Percentiles rank a stretch among this genome's conserved stretches.
phyloP scores from a whole-genome alignment of 2,329 filamentous ascomycete species.

The Talaromyces atroroseus region DNA sequence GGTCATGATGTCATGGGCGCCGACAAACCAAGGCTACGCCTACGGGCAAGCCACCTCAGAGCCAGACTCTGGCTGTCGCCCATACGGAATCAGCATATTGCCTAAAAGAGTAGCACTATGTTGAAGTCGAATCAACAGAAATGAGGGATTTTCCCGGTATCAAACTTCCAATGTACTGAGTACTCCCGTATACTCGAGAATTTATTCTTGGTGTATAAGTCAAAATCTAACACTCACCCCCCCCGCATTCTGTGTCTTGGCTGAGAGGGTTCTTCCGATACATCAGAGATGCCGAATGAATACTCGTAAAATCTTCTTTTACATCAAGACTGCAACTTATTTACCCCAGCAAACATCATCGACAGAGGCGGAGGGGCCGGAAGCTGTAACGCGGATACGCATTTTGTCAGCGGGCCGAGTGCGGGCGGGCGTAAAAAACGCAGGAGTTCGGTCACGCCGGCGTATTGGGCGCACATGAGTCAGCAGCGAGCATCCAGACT shows the following conservation, averaged over 20 bases:
- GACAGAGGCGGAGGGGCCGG: not conserved
- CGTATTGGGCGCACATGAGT: not conserved
- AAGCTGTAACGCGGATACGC: not conserved
- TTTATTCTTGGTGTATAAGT: too few relatives aligned
- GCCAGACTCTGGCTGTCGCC: too few relatives aligned
- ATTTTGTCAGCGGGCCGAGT: not conserved
- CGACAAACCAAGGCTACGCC: not conserved
- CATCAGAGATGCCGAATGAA: too few relatives aligned
- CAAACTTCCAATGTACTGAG: too few relatives aligned
- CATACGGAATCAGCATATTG: too few relatives aligned
- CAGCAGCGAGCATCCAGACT: not conserved
- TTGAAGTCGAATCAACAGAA: too few relatives aligned
- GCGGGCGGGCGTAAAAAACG: not conserved
- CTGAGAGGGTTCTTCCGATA: not conserved
- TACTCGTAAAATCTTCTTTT: too few relatives aligned
- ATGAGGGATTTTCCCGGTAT: too few relatives aligned
- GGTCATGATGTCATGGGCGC: not conserved
- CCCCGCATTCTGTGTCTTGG: too few relatives aligned
- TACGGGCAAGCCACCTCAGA: not conserved
- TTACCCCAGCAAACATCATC: not conserved
- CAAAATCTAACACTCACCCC: too few relatives aligned
- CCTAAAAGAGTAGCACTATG: not conserved
- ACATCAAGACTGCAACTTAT: too few relatives aligned
- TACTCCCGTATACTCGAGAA: too few relatives aligned
- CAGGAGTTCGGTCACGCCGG: not conserved